Evolutionary conservation across 2,329 filamentous ascomycete species (phyloP).

Genomic region (Colletotrichum musicola): DNA sequence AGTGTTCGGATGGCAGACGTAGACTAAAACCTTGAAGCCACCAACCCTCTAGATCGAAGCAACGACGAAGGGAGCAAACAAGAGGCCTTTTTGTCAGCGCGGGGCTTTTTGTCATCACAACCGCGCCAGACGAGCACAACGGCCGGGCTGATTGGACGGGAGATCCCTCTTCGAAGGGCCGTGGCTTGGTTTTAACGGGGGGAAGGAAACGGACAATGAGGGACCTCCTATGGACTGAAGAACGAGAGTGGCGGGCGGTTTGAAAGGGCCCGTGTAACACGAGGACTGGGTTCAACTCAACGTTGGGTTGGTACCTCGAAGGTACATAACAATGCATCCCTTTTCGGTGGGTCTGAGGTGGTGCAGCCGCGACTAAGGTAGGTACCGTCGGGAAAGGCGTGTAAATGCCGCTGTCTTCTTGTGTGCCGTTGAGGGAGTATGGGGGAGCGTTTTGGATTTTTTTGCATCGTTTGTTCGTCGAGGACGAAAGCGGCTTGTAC

Average conservation of each 20-base stretch:
- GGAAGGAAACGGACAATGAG: neutral
- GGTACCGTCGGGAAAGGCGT: neutral
- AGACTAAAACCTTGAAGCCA: constrained; percentile 7
- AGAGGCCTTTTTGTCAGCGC: neutral
- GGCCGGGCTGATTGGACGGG: neutral
- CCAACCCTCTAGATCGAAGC: constrained; percentile 5
- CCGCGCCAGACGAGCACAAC: neutral
- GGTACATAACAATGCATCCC: neutral
- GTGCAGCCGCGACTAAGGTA: neutral
- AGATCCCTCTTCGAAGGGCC: neutral
- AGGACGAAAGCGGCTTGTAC: neutral
- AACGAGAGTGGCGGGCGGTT: constrained; percentile 10
- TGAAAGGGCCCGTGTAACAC: neutral
- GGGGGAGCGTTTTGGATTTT: neutral
- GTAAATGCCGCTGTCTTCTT: neutral
- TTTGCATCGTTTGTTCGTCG: constrained; percentile 2
- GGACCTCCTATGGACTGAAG: constrained; percentile 9
- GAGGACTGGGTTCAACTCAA: neutral
- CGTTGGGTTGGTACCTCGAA: neutral
- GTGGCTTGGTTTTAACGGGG: neutral
- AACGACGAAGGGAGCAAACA: neutral
- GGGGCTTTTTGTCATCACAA: neutral
- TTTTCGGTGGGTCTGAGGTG: neutral
- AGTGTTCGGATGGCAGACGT: neutral
- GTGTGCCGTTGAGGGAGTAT: neutral